These are phyloP conservation scores for Diaporthe citri DNA, from an alignment of 2,329 filamentous ascomycete genomes.

Conservation along the genomic window DNA sequence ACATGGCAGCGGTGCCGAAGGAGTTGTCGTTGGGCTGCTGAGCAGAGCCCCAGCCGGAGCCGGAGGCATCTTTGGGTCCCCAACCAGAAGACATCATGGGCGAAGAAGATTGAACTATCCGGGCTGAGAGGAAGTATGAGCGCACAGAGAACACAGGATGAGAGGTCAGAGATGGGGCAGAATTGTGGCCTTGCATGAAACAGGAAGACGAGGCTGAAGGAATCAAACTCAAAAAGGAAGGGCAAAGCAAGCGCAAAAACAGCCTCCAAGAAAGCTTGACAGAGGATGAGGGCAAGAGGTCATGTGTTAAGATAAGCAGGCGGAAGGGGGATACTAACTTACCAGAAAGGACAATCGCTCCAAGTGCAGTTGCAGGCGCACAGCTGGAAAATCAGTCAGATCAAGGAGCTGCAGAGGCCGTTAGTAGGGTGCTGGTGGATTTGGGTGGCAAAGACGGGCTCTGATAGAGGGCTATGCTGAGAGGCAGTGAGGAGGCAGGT, in stretches of 20 bases:
- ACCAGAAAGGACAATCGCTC: not conserved
- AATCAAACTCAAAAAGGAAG: not conserved
- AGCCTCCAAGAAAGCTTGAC: not conserved
- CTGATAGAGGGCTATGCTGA: not conserved
- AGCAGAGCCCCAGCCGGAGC: slow-evolving; percentile 11
- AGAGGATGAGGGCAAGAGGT: not conserved
- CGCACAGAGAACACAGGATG: not conserved
- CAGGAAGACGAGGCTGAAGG: no score
- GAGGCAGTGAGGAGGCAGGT: not conserved
- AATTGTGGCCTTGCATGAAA: not conserved
- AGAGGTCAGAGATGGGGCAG: not conserved
- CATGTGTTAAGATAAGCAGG: not conserved
- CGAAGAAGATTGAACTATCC: not conserved
- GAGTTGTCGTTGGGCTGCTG: not conserved
- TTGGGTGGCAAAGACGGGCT: not conserved
- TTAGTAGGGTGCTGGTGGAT: not conserved
- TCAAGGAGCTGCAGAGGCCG: not conserved
- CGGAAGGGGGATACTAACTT: not conserved
- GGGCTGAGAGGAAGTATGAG: not conserved
- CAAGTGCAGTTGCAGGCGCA: not conserved
- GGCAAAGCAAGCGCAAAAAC: not conserved
- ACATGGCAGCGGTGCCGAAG: slow-evolving; percentile 45
- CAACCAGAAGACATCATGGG: slow-evolving; percentile 44
- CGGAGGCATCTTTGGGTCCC: slow-evolving; percentile 2
- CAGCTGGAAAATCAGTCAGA: not conserved